A percentile compares a stretch with the other conserved stretches of the same genome.
Evolutionary conservation across 208 protist genomes (phyloP).

Genomic region (Trypanosoma brucei): DNA sequence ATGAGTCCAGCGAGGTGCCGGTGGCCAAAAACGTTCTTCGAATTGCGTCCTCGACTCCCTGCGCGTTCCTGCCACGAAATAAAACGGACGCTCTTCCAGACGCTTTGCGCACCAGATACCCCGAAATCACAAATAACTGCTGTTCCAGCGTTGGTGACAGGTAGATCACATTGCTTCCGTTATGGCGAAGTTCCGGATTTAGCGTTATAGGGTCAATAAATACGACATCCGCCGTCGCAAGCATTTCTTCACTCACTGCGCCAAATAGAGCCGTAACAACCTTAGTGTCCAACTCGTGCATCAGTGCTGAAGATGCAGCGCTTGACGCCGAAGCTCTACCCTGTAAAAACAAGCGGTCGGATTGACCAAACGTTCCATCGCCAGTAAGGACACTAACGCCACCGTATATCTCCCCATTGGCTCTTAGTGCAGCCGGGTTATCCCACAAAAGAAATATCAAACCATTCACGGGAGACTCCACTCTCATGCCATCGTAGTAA

Average conservation of each 20-base stretch:
- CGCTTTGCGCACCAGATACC: constrained; percentile 2
- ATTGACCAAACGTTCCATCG: neutral
- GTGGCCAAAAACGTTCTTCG: no score
- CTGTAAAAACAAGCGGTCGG: neutral
- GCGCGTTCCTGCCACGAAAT: no score
- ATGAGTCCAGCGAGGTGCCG: no score
- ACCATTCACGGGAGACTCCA: neutral
- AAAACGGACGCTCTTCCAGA: no score
- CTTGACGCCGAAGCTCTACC: neutral
- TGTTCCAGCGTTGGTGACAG: constrained; percentile 47
- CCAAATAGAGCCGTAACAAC: constrained; percentile 1
- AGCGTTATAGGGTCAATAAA: constrained; percentile 29
- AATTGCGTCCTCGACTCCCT: no score
- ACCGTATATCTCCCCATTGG: neutral
- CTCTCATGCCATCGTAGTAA: neutral
- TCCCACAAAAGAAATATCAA: neutral
- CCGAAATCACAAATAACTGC: constrained; percentile 40
- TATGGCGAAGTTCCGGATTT: constrained; percentile 3
- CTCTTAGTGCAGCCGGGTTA: neutral
- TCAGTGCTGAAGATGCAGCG: neutral
- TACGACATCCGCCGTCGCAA: constrained; percentile 8
- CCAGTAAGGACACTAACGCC: neutral
- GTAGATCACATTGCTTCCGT: constrained; percentile 16
- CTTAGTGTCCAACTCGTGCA: neutral
- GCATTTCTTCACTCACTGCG: constrained; percentile 4